Conservation (phyloP, 805 yeast genomes). For the Candida palmyrensis region DNA sequence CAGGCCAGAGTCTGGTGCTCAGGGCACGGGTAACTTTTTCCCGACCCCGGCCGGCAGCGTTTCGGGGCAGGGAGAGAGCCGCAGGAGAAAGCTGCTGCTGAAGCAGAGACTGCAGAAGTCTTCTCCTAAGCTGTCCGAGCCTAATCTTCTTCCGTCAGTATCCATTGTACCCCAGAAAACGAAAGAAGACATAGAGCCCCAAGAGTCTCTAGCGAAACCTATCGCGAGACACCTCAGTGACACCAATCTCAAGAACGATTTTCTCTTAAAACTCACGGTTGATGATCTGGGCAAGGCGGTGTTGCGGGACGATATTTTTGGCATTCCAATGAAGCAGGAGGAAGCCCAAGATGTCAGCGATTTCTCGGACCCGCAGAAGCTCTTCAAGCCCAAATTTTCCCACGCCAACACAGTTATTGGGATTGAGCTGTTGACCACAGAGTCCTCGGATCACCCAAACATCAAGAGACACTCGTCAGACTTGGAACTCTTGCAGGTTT, state of each 20-base stretch:
- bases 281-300: conserved; percentile 40
- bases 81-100: too few relatives aligned
- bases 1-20: too few relatives aligned
- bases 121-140: too few relatives aligned
- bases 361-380: conserved; percentile 1
- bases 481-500: neutral
- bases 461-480: neutral
- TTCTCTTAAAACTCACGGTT: conserved; percentile 30
- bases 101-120: too few relatives aligned
- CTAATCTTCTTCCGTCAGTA: conserved; percentile 8
- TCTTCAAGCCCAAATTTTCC: conserved; percentile 8
- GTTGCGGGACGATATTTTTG: conserved; percentile 20
- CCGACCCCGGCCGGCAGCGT: conserved; percentile 6
- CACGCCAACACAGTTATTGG: conserved; percentile 13
- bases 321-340: conserved; percentile 1
- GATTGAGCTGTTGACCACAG: conserved; percentile 6
- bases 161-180: conserved; percentile 5
- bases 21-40: conserved; percentile 2
- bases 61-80: too few relatives aligned
- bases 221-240: too few relatives aligned
- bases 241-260: conserved; percentile 17
- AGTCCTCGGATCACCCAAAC: neutral
- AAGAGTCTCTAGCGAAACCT: too few relatives aligned
- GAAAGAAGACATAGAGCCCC: conserved; percentile 1
- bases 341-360: neutral